Base-by-base conservation (phyloP, 306 rosid genomes). In the Quercus cerris region DNA sequence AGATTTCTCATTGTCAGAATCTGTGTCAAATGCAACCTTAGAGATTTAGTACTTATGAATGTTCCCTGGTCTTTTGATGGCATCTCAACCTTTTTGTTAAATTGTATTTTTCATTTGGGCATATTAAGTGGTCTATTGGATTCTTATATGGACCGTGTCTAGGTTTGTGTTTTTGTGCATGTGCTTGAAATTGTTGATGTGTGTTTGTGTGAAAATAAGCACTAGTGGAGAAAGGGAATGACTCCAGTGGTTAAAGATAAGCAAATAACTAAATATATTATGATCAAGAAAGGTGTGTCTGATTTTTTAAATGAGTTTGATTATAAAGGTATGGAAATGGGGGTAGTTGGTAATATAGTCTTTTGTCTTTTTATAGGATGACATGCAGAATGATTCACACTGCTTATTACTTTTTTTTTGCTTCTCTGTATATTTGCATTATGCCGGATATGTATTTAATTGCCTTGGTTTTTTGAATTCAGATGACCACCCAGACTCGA, bases 401-500 rank as follows among this genome's bases (percentile, higher is more conserved):
- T 62, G 68, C 71, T 80, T 74, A 25, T 35, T 73, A 52, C 56
- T 71, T 52, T 56, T 71, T 71, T 44, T 56, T 55, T 64, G 35
- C 74, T 77, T 71, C 17, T 59, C 56, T 30, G 59, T 22, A 57
- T 74, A 74, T 28, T 70, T 77, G 67, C 31, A 22, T 70, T 77
- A 41, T 68, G 81, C 35, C 76, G 13, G 49, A 49, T 18, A 31
- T 9, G 27, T 73, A 46, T 56, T 49, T 56, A 69, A 80, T 76
- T 58, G 28, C 38, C 58, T 80, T 54, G 18, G 23, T 71, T 55
- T 66, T 83, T 74, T 81, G 80, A 71, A 81, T 81, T 74, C 91
- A 92, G 98, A 81, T 73, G 70, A 81, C 70, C 76, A 61, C 55
- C 83, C 84, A 30, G 76, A 82, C 56, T 86, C 94, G 18, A 71